Evolutionary conservation across 2,329 filamentous ascomycete genomes (phyloP), one percentile per base, ranked within the genome.

Genomic region (Colletotrichum cordylinicola): DNA sequence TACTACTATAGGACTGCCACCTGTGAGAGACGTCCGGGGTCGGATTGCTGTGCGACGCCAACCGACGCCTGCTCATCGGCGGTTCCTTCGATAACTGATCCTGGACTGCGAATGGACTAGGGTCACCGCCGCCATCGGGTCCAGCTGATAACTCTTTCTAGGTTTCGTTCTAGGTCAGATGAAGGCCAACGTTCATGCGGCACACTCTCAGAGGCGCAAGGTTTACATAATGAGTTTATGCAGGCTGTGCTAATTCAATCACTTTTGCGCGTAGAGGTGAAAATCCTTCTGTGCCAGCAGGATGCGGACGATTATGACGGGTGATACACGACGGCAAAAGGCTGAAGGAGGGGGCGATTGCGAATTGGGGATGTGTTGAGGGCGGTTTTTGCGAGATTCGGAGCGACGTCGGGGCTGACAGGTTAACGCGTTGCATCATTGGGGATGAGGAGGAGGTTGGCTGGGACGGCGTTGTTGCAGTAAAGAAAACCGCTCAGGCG

Each of bases 121-220:
- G 73, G 68, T 73, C 10, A 75, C 70, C 73, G 73, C 73, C 70
- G 73, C 35, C 58, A 27, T 13, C n/a, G 5, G 21, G 70, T 29
- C 64, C 64, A 73, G 70, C 62, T 75, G 73, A 73, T 48, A n/a
- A 66, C 15, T 35, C 64, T 43, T 65, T 18, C 39, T 37, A 21
- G 60, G 73, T 75, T 73, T 73, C 64, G 73, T 48, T 65, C 73
- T 29, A 68, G 68, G 73, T 75, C 73, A 75, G 73, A 73, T 65
- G 73, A 71, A 65, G 24, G 39, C 37, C 56, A 55, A 67, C 35
- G 21, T 72, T 75, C 65, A 75, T 75, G 73, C 73, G 43, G 56
- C 33, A 10, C n/a, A 27, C 35, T 52, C n/a, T 48, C 15, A 39
- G 24, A 58, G 21, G 70, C 35, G 33, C 62, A 55, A 71, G 62